Evolutionary conservation across 2,329 filamentous ascomycete genomes (phyloP).

Genomic region (Pyrenochaeta sp.): DNA sequence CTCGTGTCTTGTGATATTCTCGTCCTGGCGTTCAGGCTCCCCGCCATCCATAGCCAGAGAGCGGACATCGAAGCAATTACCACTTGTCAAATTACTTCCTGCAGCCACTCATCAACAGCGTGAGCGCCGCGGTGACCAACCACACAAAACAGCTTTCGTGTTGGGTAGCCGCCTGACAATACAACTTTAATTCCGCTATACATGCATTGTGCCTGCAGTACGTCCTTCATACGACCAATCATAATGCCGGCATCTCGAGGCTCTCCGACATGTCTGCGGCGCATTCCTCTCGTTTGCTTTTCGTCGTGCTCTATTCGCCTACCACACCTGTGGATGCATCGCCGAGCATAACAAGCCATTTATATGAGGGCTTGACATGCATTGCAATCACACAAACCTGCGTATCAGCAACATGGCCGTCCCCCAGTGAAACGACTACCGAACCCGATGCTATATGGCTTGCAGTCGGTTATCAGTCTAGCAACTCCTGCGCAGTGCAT

Average conservation of each 20-base stretch:
- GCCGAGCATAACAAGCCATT: not conserved
- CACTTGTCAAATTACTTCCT: not conserved
- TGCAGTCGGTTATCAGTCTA: not conserved
- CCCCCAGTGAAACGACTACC: not conserved
- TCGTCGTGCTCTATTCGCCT: not conserved
- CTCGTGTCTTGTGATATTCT: not conserved
- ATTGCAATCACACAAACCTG: not conserved
- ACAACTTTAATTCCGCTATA: not conserved
- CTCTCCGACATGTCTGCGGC: not conserved
- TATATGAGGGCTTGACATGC: not conserved
- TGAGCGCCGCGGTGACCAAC: too few species aligned
- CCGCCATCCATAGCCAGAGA: not conserved
- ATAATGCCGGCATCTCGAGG: not conserved
- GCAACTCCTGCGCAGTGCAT: not conserved
- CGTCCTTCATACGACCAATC: not conserved
- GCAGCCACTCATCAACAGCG: not conserved
- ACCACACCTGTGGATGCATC: not conserved
- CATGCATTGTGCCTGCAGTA: not conserved
- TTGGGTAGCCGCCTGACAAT: not conserved
- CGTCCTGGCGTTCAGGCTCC: not conserved
- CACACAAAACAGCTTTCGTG: not conserved
- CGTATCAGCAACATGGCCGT: not conserved
- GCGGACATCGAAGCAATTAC: not conserved
- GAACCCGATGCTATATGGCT: not conserved
- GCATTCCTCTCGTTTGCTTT: not conserved